These are phyloP conservation scores for Keqinozyma sinolaborantium DNA, from an alignment of 1,139 yeast species.

Conservation along the genomic window DNA sequence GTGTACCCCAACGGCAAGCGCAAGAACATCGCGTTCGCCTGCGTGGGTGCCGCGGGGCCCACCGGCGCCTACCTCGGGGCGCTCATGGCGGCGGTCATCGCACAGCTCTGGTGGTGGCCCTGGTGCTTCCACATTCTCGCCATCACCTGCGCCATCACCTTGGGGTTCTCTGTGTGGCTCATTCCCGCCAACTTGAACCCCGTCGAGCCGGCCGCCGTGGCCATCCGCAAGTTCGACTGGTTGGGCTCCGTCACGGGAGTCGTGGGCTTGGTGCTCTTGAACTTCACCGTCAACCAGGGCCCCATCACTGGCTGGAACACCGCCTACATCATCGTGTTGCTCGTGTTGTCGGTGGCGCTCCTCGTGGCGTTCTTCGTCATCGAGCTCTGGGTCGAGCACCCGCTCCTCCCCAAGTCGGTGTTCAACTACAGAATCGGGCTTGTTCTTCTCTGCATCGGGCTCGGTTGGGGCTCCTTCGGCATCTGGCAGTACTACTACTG, in stretches of 20 bases:
- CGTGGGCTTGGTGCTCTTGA: slow-evolving; percentile 43
- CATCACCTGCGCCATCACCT: slow-evolving; percentile 29
- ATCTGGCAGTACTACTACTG: slow-evolving; percentile 47
- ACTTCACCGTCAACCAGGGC: slow-evolving; percentile 54
- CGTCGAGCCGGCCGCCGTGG: slow-evolving; percentile 4
- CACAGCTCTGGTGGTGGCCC: slow-evolving; percentile 45
- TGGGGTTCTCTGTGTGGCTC: slow-evolving; percentile 20
- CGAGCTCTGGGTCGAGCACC: slow-evolving; percentile 27
- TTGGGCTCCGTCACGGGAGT: slow-evolving; percentile 46
- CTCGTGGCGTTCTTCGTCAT: slow-evolving; percentile 27
- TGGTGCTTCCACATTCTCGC: slow-evolving; percentile 50
- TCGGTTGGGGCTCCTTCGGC: slow-evolving; percentile 63
- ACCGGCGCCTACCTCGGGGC: slow-evolving; percentile 51
- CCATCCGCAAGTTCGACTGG: slow-evolving; percentile 31
- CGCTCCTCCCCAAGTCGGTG: slow-evolving; percentile 45
- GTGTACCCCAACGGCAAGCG: slow-evolving; percentile 44
- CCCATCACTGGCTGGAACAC: slow-evolving; percentile 49
- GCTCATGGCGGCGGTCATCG: slow-evolving; percentile 45
- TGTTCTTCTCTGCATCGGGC: slow-evolving; percentile 28
- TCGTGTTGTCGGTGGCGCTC: slow-evolving; percentile 37
- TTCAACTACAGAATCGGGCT: slow-evolving; percentile 36
- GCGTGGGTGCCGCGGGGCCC: slow-evolving; percentile 55
- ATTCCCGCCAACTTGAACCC: slow-evolving; percentile 27
- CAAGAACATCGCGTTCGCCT: slow-evolving; percentile 48
- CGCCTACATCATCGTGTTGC: slow-evolving; percentile 42